Percentiles rank a stretch among this genome's conserved stretches.
These are phyloP conservation scores for Parmales sp. DNA, from an alignment of 108 stramenopile species.

Conservation along the genomic window DNA sequence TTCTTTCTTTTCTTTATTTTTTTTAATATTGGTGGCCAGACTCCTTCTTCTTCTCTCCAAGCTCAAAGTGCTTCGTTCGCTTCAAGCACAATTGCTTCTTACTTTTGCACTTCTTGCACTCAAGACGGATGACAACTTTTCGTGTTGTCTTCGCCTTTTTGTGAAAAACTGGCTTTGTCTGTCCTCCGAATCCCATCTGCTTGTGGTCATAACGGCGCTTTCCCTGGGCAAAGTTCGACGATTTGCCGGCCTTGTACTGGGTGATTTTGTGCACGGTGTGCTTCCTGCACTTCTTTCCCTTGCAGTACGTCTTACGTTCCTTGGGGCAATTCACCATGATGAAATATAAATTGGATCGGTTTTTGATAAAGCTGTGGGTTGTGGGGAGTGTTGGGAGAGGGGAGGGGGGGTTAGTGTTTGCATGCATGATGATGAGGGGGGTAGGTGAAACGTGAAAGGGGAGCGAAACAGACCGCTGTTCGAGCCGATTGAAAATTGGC, in stretches of 20 bases:
- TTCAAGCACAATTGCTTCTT: slow-evolving; percentile 97
- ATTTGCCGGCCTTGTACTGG: slow-evolving; percentile 99
- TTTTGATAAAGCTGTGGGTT: no score
- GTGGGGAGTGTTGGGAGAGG: no score
- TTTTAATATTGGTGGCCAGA: slow-evolving; percentile 91
- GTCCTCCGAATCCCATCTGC: slow-evolving; percentile 99
- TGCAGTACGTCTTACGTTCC: slow-evolving; percentile 96
- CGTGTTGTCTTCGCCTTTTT: slow-evolving; percentile 99
- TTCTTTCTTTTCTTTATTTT: background rate
- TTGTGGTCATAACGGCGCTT: slow-evolving; percentile 99
- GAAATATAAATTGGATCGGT: no score
- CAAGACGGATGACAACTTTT: slow-evolving; percentile 95
- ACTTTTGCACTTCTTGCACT: slow-evolving; percentile 99
- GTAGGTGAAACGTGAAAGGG: no score
- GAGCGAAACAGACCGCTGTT: no score
- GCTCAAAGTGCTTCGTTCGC: slow-evolving; percentile 99
- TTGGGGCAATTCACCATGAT: slow-evolving; percentile 99
- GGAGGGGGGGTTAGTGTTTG: no score
- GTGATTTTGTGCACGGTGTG: slow-evolving; percentile 98
- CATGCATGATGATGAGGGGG: no score
- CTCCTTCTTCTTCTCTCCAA: slow-evolving; percentile 95
- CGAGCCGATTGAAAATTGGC: no score
- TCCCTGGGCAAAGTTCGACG: slow-evolving; percentile 99
- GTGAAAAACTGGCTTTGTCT: slow-evolving; percentile 99
- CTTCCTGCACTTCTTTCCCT: slow-evolving; percentile 91